Base-by-base conservation (phyloP, 192 early-diverging fungal species). In the Cetraspora pellucida region DNA sequence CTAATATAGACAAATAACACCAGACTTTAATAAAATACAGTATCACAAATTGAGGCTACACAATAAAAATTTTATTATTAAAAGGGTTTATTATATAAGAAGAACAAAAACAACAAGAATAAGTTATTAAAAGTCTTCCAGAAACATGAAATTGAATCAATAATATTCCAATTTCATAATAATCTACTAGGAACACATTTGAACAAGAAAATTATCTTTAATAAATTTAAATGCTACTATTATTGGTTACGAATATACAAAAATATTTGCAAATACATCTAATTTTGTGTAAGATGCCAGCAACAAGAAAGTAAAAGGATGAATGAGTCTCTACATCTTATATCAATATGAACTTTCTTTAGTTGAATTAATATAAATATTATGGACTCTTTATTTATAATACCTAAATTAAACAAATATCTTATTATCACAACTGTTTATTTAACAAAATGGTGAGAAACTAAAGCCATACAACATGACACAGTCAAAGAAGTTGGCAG, bases 361-460 rank as follows among this genome's bases (percentile, higher is more conserved):
- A 6, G 49, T 5, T 0, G 45, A 25, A 0, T 68, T 4, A 45
- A n/a, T 1, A 68, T 68, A 2, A 45, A 68, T 0, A 68, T 68
- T 0, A 45, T 77, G 19, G 44, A 60, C 19, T 65, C 31, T 0
- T 44, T 79, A 23, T 44, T 69, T n/a, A 27, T 37, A 2, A 78
- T 75, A 0, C 45, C 47, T 19, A 37, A 28, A 0, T 77, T 77
- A 10, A 80, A 78, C n/a, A 1, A 37, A 3, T 82, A 77, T 69
- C 65, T 82, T 3, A 7, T 83, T 0, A 54, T 78, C 0, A 79
- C 82, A 0, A 77, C 79, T 1, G 82, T 80, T 21, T 83, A 80
- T 58, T n/a, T 61, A 0, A 83, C 79, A 3, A 78, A 78, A 54
- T 83, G 77, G 79, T 77, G 77, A 0, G 71, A 80, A n/a, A n/a